Evolutionary conservation across 805 yeast species (phyloP).

Genomic region (Nakazawaea laoshanensis): DNA sequence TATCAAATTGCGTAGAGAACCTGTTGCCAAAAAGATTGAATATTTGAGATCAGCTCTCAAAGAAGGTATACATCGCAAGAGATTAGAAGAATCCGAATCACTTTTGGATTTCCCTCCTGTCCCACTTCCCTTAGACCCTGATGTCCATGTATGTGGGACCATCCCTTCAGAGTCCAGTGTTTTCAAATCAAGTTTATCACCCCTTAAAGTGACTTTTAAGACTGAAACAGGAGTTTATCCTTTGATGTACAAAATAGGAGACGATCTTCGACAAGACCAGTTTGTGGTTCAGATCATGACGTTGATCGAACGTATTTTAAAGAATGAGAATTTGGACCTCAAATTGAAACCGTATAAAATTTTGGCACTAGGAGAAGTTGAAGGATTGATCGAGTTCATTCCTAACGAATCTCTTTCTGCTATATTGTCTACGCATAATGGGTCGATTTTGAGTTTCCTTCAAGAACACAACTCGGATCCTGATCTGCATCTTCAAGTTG

Average conservation of each 20-base stretch:
- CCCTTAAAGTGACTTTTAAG: constrained; percentile 73
- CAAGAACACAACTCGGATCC: constrained; percentile 56
- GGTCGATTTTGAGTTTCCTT: constrained; percentile 62
- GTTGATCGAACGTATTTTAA: constrained; percentile 80
- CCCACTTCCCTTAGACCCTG: constrained; percentile 78
- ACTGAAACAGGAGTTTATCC: constrained; percentile 51
- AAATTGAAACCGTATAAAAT: constrained; percentile 83
- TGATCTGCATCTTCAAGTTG: constrained; percentile 36
- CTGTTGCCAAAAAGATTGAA: constrained; percentile 71
- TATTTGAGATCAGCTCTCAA: constrained; percentile 48
- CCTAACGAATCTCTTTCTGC: constrained; percentile 85
- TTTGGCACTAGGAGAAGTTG: constrained; percentile 82
- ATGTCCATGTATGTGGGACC: constrained; percentile 63
- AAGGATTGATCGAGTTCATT: constrained; percentile 91
- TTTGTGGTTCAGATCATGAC: constrained; percentile 89
- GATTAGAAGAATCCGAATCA: constrained; percentile 18
- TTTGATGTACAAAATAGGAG: constrained; percentile 92
- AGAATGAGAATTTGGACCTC: constrained; percentile 85
- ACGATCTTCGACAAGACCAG: constrained; percentile 93
- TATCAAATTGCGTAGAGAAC: constrained; percentile 59
- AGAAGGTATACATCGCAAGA: constrained; percentile 29
- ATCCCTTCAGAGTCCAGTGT: constrained; percentile 75
- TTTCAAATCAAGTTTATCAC: constrained; percentile 86
- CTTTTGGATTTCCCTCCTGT: constrained; percentile 40
- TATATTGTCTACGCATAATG: constrained; percentile 65